Percentiles rank a stretch among this genome's conserved stretches.
Conservation (phyloP, 2,329 filamentous ascomycete genomes). For the Ophiostoma piceae region DNA sequence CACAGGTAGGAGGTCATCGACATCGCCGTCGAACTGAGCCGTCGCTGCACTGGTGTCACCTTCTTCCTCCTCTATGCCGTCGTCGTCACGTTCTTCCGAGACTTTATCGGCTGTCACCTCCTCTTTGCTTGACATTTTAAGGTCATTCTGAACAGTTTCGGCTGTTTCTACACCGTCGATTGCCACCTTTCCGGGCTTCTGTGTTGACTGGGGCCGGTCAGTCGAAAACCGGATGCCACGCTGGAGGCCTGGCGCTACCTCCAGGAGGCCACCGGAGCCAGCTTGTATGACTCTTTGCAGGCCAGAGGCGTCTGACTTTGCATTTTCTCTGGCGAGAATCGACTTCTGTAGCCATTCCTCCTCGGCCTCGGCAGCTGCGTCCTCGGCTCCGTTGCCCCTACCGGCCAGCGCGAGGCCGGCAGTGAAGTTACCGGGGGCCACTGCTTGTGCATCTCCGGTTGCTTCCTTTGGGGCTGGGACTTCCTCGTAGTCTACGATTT, state of each 20-base stretch:
- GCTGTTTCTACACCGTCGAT: slow-evolving; percentile 56
- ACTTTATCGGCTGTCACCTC: slow-evolving; percentile 24
- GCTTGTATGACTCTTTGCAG: slow-evolving; percentile 74
- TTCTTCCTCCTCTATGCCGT: slow-evolving; percentile 20
- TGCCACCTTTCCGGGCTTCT: slow-evolving; percentile 36
- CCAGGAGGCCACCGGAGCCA: slow-evolving; percentile 67
- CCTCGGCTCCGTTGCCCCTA: slow-evolving; percentile 42
- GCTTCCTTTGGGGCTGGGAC: slow-evolving; percentile 86
- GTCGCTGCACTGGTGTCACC: not conserved
- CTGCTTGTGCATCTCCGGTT: slow-evolving; percentile 91
- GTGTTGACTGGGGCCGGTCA: slow-evolving; percentile 45
- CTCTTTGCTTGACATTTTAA: slow-evolving; percentile 43
- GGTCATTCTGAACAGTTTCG: slow-evolving; percentile 62
- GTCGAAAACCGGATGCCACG: slow-evolving; percentile 70
- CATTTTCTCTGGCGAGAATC: slow-evolving; percentile 30
- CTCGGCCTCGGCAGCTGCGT: slow-evolving; percentile 78
- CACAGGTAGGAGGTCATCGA: slow-evolving; percentile 81
- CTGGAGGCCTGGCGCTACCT: slow-evolving; percentile 73
- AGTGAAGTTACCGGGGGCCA: slow-evolving; percentile 48
- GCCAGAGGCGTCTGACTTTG: slow-evolving; percentile 23
- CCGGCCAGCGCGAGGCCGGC: slow-evolving; percentile 33
- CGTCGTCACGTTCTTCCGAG: slow-evolving; percentile 26
- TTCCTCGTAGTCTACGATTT: slow-evolving; percentile 89
- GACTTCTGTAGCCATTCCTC: slow-evolving; percentile 42
- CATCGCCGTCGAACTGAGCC: slow-evolving; percentile 40